phyloP scores from a whole-genome alignment of 805 yeast species.

The Candida pseudoglaebosa region DNA sequence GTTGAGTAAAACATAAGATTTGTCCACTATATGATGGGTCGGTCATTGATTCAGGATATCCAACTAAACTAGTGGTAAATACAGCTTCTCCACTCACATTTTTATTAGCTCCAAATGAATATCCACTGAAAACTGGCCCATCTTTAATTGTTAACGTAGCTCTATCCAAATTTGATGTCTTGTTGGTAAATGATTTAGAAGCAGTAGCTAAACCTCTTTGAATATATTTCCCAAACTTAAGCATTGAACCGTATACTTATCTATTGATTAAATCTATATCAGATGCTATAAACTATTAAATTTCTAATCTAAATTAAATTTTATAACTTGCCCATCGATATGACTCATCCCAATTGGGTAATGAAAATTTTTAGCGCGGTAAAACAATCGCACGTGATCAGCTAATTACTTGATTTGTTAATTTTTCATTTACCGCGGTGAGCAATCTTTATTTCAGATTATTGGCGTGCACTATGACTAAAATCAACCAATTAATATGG shows the following conservation, averaged over 20 bases:
- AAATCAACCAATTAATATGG: constrained; percentile 30
- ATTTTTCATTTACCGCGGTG: constrained; percentile 4
- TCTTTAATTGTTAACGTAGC: constrained; percentile 89
- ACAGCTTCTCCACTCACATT: constrained; percentile 96
- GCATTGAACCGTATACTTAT: not conserved
- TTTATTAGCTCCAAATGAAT: constrained; percentile 92
- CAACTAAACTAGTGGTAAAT: constrained; percentile 95
- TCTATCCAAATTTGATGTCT: constrained; percentile 52
- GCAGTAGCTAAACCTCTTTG: constrained; percentile 30
- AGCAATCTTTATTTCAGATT: constrained; percentile 1
- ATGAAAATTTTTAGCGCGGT: constrained; percentile 5
- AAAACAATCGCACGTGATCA: not conserved
- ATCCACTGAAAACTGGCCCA: constrained; percentile 91
- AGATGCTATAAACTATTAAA: not conserved
- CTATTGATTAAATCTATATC: not conserved
- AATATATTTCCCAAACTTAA: constrained; percentile 1
- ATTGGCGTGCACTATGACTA: not conserved
- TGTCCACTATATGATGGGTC: constrained; percentile 98
- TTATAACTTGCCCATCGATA: constrained; percentile 2
- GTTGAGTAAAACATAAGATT: constrained; percentile 94
- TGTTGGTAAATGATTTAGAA: constrained; percentile 26
- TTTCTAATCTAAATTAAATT: not conserved
- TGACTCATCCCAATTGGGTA: constrained; percentile 7
- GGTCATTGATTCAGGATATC: constrained; percentile 98
- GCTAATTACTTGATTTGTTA: not conserved